Evolutionary conservation across 148 eudicot species (phyloP), one percentile per base, ranked within the genome.

Genomic region (Gaultheria prostrata): DNA sequence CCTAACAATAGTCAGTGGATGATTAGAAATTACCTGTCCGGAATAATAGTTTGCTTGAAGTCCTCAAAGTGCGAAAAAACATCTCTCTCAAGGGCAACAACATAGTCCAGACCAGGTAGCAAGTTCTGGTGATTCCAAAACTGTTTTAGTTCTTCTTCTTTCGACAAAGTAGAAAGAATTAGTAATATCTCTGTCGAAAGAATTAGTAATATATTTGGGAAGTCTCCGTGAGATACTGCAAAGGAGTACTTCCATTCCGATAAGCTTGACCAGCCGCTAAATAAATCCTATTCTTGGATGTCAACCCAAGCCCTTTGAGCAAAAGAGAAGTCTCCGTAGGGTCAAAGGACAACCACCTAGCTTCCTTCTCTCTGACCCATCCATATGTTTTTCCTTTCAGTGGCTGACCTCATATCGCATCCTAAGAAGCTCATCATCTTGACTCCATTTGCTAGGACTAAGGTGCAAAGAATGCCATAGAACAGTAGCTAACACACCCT

Each of bases 301-400:
- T 94, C 84, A 87, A 95, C 45, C 98, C 98, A 48, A 92, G 82
- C 46, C 91, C 99, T 89, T 89, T 89, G 39, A 97, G 95, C 71
- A 97, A 86, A 83, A 97, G 93, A 57, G 98, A 88, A 54, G 99
- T 93, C 87, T 97, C 99, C 76, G 96, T 88, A 5, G 98, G 35
- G 99, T 95, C 83, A 92, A 84, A 1, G 99, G 99, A 89, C 99
- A 97, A 33, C 99, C 96, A 54, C 99, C 98, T 1, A 91, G 91
- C 82, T 85, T 92, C 88, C 98, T 90, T 77, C 90, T 91, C 88
- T 97, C 98, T 21, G 86, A 57, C 17, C 95, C 98, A 76, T 95
- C 95, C 78, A 97, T 97, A 69, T 97, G 98, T 89, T 97, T 97
- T 81, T 97, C 98, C 85, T 97, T 97, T 98, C 99, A 97, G 77